These are phyloP conservation scores for Mycosarcoma maydis DNA, from an alignment of 1,284 basidiomycete species.

Conservation along the genomic window DNA sequence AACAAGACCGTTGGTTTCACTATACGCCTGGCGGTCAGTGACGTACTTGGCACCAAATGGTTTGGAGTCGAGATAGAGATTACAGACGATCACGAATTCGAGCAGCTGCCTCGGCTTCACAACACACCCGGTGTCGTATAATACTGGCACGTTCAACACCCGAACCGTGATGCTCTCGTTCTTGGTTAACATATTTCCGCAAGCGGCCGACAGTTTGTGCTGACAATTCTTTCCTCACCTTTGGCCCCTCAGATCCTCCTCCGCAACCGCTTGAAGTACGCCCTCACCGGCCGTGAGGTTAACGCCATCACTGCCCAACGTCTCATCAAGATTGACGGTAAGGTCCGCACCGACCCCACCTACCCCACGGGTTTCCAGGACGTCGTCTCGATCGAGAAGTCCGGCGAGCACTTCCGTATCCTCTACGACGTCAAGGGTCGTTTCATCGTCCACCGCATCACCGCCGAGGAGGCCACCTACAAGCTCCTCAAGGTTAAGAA, in stretches of 20 bases:
- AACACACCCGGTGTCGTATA: no score
- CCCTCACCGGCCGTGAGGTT: constrained; percentile 94
- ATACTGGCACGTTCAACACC: no score
- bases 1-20: no score
- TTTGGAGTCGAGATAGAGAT: no score
- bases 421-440: constrained; percentile 98
- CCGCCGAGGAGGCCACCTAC: constrained; percentile 94
- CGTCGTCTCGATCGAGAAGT: constrained; percentile 96
- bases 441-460: constrained; percentile 99
- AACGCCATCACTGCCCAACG: constrained; percentile 94
- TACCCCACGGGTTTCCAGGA: constrained; percentile 99
- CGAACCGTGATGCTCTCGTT: constrained; percentile 8
- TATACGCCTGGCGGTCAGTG: no score
- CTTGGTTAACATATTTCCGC: not conserved
- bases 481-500: constrained; percentile 97
- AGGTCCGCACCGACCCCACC: constrained; percentile 97
- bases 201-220: not conserved
- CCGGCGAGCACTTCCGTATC: constrained; percentile 98
- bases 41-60: no score
- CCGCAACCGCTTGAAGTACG: constrained; percentile 99
- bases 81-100: no score
- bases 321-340: constrained; percentile 97
- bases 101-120: no score
- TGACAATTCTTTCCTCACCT: constrained; percentile 1
- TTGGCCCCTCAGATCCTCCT: constrained; percentile 77